phyloP scores from a whole-genome alignment of 2,329 filamentous ascomycete species.

The Cyphellophora attinorum region DNA sequence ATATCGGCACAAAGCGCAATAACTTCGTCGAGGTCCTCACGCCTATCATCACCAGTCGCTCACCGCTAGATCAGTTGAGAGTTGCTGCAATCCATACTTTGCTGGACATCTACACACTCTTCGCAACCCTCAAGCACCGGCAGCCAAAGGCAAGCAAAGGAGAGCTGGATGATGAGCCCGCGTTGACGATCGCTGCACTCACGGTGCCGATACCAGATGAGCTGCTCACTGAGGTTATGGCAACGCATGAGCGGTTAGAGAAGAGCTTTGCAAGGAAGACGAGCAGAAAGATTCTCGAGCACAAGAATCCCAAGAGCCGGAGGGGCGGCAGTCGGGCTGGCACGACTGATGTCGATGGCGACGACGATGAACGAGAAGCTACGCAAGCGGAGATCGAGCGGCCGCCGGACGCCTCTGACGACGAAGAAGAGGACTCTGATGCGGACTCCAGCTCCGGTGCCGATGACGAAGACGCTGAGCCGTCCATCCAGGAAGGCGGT shows the following conservation, averaged over 20 bases:
- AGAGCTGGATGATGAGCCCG: constrained; percentile 32
- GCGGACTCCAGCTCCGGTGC: constrained; percentile 35
- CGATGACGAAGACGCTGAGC: constrained; percentile 19
- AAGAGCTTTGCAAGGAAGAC: constrained; percentile 64
- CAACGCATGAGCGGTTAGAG: constrained; percentile 70
- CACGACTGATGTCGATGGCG: constrained; percentile 1
- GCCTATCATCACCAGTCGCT: constrained; percentile 39
- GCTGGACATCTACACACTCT: constrained; percentile 73
- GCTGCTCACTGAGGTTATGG: constrained; percentile 57
- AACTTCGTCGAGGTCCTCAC: constrained; percentile 40
- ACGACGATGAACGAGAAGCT: constrained; percentile 2
- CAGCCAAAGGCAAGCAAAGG: constrained; percentile 21
- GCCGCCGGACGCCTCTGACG: constrained; percentile 43
- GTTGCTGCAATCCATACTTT: constrained; percentile 65
- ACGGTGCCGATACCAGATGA: constrained; percentile 54
- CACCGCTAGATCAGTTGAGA: constrained; percentile 66
- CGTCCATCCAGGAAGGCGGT: constrained; percentile 20
- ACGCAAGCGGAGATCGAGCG: constrained; percentile 18
- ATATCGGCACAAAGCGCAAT: constrained; percentile 54
- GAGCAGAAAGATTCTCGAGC: constrained; percentile 26
- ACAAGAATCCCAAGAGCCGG: constrained; percentile 4
- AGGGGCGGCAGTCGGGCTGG: not conserved
- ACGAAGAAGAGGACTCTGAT: constrained; percentile 49
- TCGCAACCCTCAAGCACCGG: constrained; percentile 58
- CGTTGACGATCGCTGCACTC: constrained; percentile 49